A percentile compares a stretch with the other conserved stretches of the same genome.
These are phyloP conservation scores for Aspergillus eucalypticola DNA, from an alignment of 2,329 filamentous ascomycete genomes.

Conservation along the genomic window DNA sequence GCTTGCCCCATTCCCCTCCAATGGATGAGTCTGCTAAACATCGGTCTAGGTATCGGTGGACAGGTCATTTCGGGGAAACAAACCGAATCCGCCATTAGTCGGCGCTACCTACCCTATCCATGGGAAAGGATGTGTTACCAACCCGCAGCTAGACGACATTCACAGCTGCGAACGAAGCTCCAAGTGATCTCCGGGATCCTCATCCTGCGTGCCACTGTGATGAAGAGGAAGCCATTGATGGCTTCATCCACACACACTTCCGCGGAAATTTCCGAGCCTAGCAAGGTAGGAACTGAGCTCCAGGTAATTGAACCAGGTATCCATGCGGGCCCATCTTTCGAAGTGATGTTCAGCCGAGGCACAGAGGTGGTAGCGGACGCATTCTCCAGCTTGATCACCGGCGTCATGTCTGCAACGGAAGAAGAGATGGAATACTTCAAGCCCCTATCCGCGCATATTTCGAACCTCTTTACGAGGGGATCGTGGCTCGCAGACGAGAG, in stretches of 20 bases:
- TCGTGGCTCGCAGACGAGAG: background rate
- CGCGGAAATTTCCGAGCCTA: background rate
- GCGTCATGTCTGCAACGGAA: background rate
- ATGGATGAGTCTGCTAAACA: background rate
- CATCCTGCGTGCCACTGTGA: slow-evolving; percentile 3
- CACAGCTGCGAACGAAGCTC: slow-evolving; percentile 5
- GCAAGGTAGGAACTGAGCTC: background rate
- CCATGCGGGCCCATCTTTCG: background rate
- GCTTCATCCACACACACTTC: too few species aligned
- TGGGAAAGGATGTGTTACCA: background rate
- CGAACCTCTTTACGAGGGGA: background rate
- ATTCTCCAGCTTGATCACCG: background rate
- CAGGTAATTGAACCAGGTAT: background rate
- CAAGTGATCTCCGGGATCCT: slow-evolving; percentile 7
- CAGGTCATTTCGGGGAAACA: background rate
- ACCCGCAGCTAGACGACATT: background rate
- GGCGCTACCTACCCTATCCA: background rate
- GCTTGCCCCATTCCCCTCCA: background rate
- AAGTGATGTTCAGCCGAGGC: background rate
- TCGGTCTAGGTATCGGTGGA: background rate
- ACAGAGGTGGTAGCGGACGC: background rate
- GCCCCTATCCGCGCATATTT: background rate
- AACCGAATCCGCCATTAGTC: background rate
- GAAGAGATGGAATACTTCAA: background rate
- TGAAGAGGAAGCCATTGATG: background rate